Evolutionary conservation across 2,329 filamentous ascomycete species (phyloP), one percentile per base, ranked within the genome.

Genomic region (Hyphodiscus sp.): DNA sequence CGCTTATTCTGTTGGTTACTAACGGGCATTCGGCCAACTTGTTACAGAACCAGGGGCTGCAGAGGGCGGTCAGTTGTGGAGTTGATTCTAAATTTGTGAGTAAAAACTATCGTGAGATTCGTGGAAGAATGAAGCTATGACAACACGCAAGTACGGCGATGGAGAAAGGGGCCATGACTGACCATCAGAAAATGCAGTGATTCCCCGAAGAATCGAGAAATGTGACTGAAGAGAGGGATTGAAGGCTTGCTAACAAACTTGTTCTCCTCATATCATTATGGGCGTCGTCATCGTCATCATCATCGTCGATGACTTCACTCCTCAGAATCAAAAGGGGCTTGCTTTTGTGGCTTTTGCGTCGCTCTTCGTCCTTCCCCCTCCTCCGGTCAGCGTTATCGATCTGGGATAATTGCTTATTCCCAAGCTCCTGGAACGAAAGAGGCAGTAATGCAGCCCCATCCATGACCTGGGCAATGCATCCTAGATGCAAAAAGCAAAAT

Each of bases 321-420:
- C 26, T 26, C 23, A 26, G n/a, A n/a, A n/a, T n/a, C n/a, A n/a
- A n/a, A 26, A 26, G 23, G 8, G 23, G 23, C 23, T 3, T 26
- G 23, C 23, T 26, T 26, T 26, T 26, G 19, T 50, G 38, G 47
- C 47, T 50, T 18, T 7, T 41, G 20, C 29, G 7, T 33, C 29
- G 29, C 29, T 33, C 29, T 13, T 33, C 29, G 7, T 33, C n/a
- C n/a, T n/a, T n/a, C n/a, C 54, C 52, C 57, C 45, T 54, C 49
- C 54, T 41, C 48, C 38, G 47, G 47, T 20, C 46, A 44, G 26
- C 44, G 50, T 33, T 42, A 33, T 45, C 30, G 29, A 52, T 50
- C 45, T 56, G 33, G 2, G 38, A 41, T 47, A 11, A 20, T 58
- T 58, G 58, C 58, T 61, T 61, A 23, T 61, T 61, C 54, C 58